These are phyloP conservation scores for Spinacia oleracea DNA, from an alignment of 179 eudicot species.

Conservation along the genomic window DNA sequence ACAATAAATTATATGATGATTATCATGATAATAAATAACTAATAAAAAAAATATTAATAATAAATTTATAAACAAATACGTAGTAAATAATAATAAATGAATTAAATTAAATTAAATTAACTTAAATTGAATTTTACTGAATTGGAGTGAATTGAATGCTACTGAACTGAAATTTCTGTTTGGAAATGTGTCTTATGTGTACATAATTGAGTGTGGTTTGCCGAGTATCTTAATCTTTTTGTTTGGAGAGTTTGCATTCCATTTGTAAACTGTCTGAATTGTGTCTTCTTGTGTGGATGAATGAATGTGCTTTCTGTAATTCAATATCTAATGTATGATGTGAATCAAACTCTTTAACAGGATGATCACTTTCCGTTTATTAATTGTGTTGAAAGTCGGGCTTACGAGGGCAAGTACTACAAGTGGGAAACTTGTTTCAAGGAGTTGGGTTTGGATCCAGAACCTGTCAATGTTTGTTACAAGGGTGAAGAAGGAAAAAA, in stretches of 20 bases:
- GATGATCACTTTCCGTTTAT: constrained; percentile 64
- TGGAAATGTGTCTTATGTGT: neutral
- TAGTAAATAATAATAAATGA: too few relatives aligned
- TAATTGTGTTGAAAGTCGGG: constrained; percentile 63
- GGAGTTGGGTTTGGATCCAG: constrained; percentile 48
- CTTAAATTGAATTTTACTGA: too few relatives aligned
- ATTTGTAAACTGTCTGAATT: neutral
- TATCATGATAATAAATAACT: too few relatives aligned
- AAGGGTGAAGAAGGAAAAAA: constrained; percentile 47
- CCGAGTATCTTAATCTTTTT: neutral
- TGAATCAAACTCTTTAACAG: constrained; percentile 41
- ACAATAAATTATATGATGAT: too few relatives aligned
- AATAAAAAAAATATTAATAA: too few relatives aligned
- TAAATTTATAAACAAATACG: too few relatives aligned
- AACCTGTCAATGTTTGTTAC: constrained; percentile 51
- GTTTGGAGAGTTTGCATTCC: neutral
- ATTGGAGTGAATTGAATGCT: too few relatives aligned
- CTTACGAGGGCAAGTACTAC: constrained; percentile 39
- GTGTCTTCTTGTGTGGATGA: neutral
- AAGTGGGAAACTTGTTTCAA: constrained; percentile 76
- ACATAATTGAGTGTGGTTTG: neutral
- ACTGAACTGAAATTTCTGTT: too few relatives aligned
- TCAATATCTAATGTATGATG: neutral
- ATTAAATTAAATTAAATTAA: too few relatives aligned
- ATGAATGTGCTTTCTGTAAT: neutral